These are phyloP conservation scores for Kwoniella newhampshirensis DNA, from an alignment of 768 basidiomycete species.

Conservation along the genomic window DNA sequence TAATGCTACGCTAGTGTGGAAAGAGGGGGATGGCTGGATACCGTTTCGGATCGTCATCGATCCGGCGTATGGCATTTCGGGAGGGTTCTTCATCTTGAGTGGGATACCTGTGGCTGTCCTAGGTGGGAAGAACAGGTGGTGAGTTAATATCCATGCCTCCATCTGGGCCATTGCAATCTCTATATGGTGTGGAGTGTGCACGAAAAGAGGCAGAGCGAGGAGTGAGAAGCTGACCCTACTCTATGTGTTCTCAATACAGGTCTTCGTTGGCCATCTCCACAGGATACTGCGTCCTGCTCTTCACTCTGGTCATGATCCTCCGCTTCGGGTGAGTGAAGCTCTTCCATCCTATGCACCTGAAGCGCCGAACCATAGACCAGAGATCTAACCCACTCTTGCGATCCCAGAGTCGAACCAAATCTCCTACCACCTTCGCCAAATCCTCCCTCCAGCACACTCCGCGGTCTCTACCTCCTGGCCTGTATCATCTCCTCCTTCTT, in stretches of 20 bases:
- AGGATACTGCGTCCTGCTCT: conserved; percentile 81
- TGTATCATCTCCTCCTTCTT: conserved; percentile 74
- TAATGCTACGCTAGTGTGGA: conserved; percentile 43
- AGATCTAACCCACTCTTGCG: background rate
- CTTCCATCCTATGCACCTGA: background rate
- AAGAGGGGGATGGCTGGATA: conserved; percentile 43
- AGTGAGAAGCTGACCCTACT: conserved; percentile 7
- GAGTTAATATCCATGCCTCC: conserved; percentile 43
- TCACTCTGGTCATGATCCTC: conserved; percentile 77
- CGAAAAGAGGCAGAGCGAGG: background rate
- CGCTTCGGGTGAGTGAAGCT: conserved; percentile 44
- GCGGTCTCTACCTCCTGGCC: conserved; percentile 87
- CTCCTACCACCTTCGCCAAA: conserved; percentile 58
- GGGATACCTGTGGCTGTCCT: conserved; percentile 86
- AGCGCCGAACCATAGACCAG: too few relatives aligned
- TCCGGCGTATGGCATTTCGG: conserved; percentile 85
- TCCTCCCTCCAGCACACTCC: conserved; percentile 71
- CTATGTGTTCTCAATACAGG: conserved; percentile 57
- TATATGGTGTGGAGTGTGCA: conserved; percentile 17
- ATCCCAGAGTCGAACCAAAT: conserved; percentile 75
- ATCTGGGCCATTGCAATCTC: conserved; percentile 2
- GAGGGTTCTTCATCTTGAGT: conserved; percentile 80
- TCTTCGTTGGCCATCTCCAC: conserved; percentile 91
- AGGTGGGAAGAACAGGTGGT: conserved; percentile 96
- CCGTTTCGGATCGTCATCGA: conserved; percentile 69